These are phyloP conservation scores for Colletotrichum sp. DNA, from an alignment of 2,329 filamentous ascomycete species.

Conservation along the genomic window DNA sequence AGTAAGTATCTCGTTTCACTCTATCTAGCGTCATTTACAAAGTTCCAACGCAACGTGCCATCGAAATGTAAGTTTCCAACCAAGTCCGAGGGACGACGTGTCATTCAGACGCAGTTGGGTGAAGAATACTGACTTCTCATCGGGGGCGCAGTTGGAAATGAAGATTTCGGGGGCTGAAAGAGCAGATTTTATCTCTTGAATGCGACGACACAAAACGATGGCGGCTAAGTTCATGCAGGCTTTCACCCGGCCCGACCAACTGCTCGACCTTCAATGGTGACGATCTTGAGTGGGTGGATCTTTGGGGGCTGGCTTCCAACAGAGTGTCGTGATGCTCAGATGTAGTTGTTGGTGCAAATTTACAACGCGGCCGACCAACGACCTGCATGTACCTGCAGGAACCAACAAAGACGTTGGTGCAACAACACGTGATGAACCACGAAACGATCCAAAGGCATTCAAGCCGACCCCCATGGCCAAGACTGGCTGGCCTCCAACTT, in stretches of 20 bases:
- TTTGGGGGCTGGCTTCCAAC: neutral
- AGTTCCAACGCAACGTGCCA: neutral
- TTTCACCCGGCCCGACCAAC: neutral
- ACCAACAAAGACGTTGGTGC: neutral
- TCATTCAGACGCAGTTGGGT: neutral
- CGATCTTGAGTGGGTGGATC: neutral
- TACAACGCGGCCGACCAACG: neutral
- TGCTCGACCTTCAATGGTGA: neutral
- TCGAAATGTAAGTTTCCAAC: neutral
- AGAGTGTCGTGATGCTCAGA: neutral
- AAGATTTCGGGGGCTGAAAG: neutral
- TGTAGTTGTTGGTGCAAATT: neutral
- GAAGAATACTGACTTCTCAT: neutral
- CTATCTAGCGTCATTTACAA: neutral
- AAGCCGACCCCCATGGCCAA: neutral
- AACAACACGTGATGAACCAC: neutral
- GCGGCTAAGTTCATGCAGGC: neutral
- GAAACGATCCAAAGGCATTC: neutral
- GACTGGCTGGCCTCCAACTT: neutral
- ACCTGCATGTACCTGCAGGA: neutral
- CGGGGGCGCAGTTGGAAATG: neutral
- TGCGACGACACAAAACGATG: neutral
- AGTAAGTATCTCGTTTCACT: neutral
- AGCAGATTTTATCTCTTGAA: neutral
- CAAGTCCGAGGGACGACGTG: neutral